Percentiles rank a stretch among this genome's conserved stretches.
Conservation (phyloP, 306 rosid species). For the Gillenia trifoliata region DNA sequence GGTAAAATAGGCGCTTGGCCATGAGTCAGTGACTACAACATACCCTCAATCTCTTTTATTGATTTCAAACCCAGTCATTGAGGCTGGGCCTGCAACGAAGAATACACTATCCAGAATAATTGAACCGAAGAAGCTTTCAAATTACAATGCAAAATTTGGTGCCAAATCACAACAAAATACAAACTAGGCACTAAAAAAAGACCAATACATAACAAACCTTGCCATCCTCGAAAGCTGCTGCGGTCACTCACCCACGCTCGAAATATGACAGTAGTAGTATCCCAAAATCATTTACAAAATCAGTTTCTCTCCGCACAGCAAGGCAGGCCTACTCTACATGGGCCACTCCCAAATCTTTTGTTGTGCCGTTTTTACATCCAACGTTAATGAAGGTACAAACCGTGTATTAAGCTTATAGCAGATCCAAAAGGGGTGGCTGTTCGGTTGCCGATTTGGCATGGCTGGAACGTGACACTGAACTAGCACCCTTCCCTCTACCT, state of each 20-base stretch:
- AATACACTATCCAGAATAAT: conserved; percentile 43
- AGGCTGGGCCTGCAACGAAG: conserved; percentile 39
- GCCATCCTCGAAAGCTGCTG: conserved; percentile 24
- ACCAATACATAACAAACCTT: conserved; percentile 36
- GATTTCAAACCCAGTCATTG: conserved; percentile 35
- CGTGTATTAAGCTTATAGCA: conserved; percentile 44
- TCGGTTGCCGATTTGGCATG: conserved; percentile 50
- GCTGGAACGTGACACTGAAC: conserved; percentile 43
- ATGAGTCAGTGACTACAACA: neutral
- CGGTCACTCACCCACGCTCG: conserved; percentile 25
- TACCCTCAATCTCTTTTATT: conserved; percentile 36
- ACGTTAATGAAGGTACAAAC: conserved; percentile 3
- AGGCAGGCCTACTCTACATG: conserved; percentile 26
- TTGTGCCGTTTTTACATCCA: conserved; percentile 14
- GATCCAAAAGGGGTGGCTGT: conserved; percentile 81
- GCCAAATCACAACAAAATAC: conserved; percentile 35
- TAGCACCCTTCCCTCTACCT: conserved; percentile 74
- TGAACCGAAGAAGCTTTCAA: conserved; percentile 10
- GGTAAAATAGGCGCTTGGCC: neutral
- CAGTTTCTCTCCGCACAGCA: conserved; percentile 30
- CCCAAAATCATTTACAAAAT: conserved; percentile 33
- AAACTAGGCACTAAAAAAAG: conserved; percentile 45
- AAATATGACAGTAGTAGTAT: conserved; percentile 13
- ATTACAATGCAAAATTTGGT: conserved; percentile 30
- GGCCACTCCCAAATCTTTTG: conserved; percentile 30